Base-by-base conservation (phyloP, 371 early-diverging fungal genomes). In the Fennellomyces sp. region DNA sequence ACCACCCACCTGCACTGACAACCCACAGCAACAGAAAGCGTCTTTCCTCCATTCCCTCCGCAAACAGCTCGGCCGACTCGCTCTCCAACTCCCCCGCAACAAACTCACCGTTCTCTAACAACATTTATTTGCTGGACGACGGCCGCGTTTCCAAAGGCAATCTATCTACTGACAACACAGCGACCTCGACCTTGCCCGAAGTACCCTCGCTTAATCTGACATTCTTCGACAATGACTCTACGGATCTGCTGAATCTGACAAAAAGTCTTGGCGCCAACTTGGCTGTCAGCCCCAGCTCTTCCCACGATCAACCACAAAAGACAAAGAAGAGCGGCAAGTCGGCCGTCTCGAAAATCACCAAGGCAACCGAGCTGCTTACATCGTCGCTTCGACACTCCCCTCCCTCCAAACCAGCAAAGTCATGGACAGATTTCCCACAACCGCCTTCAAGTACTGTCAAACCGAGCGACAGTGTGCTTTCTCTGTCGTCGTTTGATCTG, bases 161-260 rank as follows among this genome's bases (percentile, higher is more conserved):
- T 38, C 36, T 62, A 4, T 48, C 56, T 23, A 39, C 25, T 13
- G 48, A 54, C 3, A 48, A 35, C 21, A 26, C 17, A 13, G 19
- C 1, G 17, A 25, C 52, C 39, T n/a, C 1, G 17, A 25, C 52
- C 39, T n/a, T 57, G 66, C 21, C 52, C 61, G n/a, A 65, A 58
- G 6, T 66, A 7, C 61, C 60, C 2, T 56, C 69, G 2, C 57
- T 76, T 5, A 76, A 76, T 47, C 60, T 72, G 13, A 74, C 74
- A 5, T 76, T 74, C 42, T 80, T 76, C 45, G 80, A 80, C 25
- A 72, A 76, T 56, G 80, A 80, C 23, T 74, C 76, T 0, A 52
- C 66, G 12, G 80, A 80, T 51, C 39, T 80, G 8, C 21, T 65
- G 13, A 73, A 80, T 52, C 56, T 80, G 10, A 76, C 76, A 35